Conservation (phyloP, 192 early-diverging fungal species). For the Geosiphon pyriformis region DNA sequence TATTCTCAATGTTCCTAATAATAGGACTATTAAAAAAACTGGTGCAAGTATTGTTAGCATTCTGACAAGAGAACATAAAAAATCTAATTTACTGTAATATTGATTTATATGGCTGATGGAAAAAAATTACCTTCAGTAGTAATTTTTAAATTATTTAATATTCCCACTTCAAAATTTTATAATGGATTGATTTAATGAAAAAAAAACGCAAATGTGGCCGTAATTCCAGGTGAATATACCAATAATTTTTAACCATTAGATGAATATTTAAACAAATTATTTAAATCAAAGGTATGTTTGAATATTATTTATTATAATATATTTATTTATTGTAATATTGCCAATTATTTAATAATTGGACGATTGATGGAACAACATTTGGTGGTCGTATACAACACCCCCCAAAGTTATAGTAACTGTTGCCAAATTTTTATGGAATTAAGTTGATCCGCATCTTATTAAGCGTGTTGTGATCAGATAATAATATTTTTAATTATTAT, state of each 20-base stretch:
- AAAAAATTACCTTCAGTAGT: not conserved
- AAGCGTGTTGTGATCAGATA: not conserved
- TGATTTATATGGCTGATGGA: not conserved
- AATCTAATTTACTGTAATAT: not conserved
- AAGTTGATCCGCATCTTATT: not conserved
- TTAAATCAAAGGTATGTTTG: slow-evolving; percentile 3
- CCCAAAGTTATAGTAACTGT: not conserved
- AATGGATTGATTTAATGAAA: not conserved
- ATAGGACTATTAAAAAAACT: not conserved
- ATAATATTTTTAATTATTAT: not conserved
- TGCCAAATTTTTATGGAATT: not conserved
- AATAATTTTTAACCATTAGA: slow-evolving; percentile 1
- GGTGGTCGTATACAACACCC: not conserved
- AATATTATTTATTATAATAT: slow-evolving; percentile 3
- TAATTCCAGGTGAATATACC: slow-evolving; percentile 3
- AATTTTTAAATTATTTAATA: slow-evolving; percentile 1
- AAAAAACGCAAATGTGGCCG: not conserved
- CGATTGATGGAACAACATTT: not conserved
- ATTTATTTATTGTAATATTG: not conserved
- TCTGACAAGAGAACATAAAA: not conserved
- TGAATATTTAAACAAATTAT: not conserved
- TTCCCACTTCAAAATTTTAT: not conserved
- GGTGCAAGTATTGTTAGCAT: not conserved
- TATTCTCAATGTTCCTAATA: not conserved
- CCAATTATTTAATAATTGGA: not conserved